phyloP scores from a whole-genome alignment of 495 filamentous ascomycete species.

The Lasiosphaeris hirsuta region DNA sequence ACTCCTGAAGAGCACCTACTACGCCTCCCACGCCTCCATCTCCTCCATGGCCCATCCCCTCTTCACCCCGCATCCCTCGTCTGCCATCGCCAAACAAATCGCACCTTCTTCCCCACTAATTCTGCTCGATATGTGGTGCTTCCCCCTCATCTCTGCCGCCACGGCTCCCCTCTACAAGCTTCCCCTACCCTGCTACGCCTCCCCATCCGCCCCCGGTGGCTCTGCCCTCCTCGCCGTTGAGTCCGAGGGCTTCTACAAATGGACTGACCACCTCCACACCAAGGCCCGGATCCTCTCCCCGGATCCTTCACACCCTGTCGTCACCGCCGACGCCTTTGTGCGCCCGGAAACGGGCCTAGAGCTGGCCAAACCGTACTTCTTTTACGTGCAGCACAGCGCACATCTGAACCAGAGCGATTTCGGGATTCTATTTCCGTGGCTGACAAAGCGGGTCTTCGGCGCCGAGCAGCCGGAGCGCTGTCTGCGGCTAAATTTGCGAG shows the following conservation, averaged over 20 bases:
- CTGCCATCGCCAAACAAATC: constrained; percentile 55
- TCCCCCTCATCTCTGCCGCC: constrained; percentile 57
- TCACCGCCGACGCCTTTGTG: constrained; percentile 24
- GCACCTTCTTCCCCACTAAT: constrained; percentile 56
- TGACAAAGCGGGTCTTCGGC: constrained; percentile 55
- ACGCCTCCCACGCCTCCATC: constrained; percentile 40
- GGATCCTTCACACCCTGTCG: constrained; percentile 34
- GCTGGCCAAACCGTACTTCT: constrained; percentile 50
- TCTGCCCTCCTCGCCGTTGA: constrained; percentile 58
- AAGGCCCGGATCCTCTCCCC: constrained; percentile 56
- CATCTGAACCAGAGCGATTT: constrained; percentile 77
- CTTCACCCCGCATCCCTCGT: constrained; percentile 47
- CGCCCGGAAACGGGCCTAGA: constrained; percentile 23
- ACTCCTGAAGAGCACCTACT: constrained; percentile 69
- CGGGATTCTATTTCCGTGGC: constrained; percentile 69
- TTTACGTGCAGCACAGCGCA: constrained; percentile 59
- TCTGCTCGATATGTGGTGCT: constrained; percentile 71
- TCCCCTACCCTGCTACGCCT: constrained; percentile 63
- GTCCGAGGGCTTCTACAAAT: constrained; percentile 68
- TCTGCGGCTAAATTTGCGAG: constrained; percentile 60
- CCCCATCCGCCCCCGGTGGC: constrained; percentile 41
- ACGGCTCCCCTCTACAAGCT: constrained; percentile 57
- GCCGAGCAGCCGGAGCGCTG: constrained; percentile 60
- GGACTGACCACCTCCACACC: constrained; percentile 59
- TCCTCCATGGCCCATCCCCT: constrained; percentile 34